phyloP scores from a whole-genome alignment of 768 basidiomycete species.

The Boletus rex-veris region DNA sequence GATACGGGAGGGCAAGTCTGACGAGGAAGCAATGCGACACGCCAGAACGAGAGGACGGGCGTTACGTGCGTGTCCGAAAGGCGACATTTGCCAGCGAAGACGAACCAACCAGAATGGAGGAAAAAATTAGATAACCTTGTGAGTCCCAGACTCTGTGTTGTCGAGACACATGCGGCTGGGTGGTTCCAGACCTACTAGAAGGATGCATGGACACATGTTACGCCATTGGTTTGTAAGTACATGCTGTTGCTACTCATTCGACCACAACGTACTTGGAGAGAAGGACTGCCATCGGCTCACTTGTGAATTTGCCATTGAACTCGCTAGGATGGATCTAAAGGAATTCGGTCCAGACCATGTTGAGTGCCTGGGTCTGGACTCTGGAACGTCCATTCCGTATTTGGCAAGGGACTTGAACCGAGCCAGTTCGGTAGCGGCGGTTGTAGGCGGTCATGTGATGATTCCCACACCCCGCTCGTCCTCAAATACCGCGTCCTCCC shows the following conservation, averaged over 20 bases:
- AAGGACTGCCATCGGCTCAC: not conserved
- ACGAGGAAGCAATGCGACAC: not conserved
- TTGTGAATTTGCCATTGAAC: not conserved
- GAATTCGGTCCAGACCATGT: not conserved
- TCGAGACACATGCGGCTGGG: conserved; percentile 1
- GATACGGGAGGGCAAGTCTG: not conserved
- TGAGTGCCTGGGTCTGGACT: conserved; percentile 1
- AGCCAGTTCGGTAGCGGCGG: too few relatives aligned
- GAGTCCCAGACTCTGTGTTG: not conserved
- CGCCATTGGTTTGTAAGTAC: not conserved
- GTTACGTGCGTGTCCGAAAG: conserved; percentile 17
- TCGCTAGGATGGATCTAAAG: too few relatives aligned
- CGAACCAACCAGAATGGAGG: conserved; percentile 2
- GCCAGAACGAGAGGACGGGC: conserved; percentile 1
- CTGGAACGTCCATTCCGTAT: not conserved
- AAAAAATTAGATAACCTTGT: not conserved
- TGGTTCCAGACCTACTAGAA: conserved; percentile 1
- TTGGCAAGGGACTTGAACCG: too few relatives aligned
- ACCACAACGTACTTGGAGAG: not conserved
- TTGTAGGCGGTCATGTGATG: not conserved
- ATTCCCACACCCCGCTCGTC: conserved; percentile 11
- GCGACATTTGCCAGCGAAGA: not conserved
- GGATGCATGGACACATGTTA: not conserved
- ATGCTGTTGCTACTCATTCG: not conserved
- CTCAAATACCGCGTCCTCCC: conserved; percentile 10